Base-by-base conservation (phyloP, 176 grass and related monocot species). In the Panicum miliaceum region DNA sequence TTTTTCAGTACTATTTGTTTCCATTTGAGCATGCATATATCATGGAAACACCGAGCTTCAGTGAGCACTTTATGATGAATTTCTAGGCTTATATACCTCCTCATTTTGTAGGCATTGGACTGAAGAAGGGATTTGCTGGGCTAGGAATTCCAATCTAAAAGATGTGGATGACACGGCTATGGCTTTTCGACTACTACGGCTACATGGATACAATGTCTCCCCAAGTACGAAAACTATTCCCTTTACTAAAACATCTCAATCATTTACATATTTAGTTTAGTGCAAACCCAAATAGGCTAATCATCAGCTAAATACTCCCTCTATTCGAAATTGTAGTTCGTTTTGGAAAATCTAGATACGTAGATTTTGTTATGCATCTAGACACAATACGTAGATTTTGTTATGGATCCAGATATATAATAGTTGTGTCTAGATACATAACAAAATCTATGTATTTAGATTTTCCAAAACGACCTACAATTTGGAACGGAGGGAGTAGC, bases 81-180 rank as follows among this genome's bases (percentile, higher is more conserved):
- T 75, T 42, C 14, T 37, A 14, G 7, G 47, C 34, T 20, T 68
- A 0, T 56, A 20, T 59, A n/a, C 63, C 50, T 62, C 63, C 42
- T 62, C 74, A 64, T 57, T 71, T 25, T 51, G 45, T 42, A 98
- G 95, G 68, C 85, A 89, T 61, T 98, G 93, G 96, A 89, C 79
- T 34, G 89, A 95, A 52, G 89, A 90, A 29, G 96, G 96, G 12
- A 98, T 98, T 71, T 98, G 93, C 62, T 98, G 96, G 96, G 91
- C 96, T 12, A 95, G 85, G 48, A 84, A 92, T 80, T 92, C 96
- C 7, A 67, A 37, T 18, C 85, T 98, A 10, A 65, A 88, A 57
- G 96, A 98, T 29, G 89, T 92, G 38, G 96, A 98, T 68, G 96
- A 98, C 80, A 95, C 96, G 0, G 73, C 93, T 23, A 98, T 98